Evolutionary conservation across 2,329 filamentous ascomycete genomes (phyloP).

Genomic region (Elsinoe fawcettii): DNA sequence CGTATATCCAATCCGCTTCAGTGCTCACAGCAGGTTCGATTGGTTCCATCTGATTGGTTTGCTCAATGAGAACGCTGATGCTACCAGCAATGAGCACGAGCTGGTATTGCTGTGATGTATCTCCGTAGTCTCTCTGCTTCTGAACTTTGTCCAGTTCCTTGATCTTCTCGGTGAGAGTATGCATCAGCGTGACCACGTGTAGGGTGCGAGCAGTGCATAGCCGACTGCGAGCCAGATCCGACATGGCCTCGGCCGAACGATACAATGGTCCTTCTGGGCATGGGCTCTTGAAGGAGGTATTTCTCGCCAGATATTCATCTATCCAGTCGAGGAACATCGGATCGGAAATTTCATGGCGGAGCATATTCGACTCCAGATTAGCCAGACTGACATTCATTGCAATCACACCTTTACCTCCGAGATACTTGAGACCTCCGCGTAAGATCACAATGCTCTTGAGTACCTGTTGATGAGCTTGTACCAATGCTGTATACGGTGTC

Average conservation of each 20-base stretch:
- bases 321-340: not conserved
- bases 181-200: not conserved
- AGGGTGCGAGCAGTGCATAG: not conserved
- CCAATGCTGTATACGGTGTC: conserved; percentile 21
- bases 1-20: conserved; percentile 19
- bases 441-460: conserved; percentile 24
- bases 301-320: not conserved
- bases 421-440: conserved; percentile 25
- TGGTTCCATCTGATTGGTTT: not conserved
- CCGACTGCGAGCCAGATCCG: not conserved
- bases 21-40: not conserved
- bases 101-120: no score
- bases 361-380: not conserved
- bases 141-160: not conserved
- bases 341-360: not conserved
- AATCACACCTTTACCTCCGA: conserved; percentile 22
- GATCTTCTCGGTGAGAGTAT: not conserved
- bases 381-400: conserved; percentile 15
- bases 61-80: not conserved
- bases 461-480: conserved; percentile 25
- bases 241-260: not conserved
- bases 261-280: not conserved
- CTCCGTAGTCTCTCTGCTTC: not conserved
- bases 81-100: no score
- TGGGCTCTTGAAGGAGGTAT: conserved; percentile 4